Evolutionary conservation across 2,329 filamentous ascomycete genomes (phyloP), one percentile per base, ranked within the genome.

Genomic region (Metarhizium sp.): DNA sequence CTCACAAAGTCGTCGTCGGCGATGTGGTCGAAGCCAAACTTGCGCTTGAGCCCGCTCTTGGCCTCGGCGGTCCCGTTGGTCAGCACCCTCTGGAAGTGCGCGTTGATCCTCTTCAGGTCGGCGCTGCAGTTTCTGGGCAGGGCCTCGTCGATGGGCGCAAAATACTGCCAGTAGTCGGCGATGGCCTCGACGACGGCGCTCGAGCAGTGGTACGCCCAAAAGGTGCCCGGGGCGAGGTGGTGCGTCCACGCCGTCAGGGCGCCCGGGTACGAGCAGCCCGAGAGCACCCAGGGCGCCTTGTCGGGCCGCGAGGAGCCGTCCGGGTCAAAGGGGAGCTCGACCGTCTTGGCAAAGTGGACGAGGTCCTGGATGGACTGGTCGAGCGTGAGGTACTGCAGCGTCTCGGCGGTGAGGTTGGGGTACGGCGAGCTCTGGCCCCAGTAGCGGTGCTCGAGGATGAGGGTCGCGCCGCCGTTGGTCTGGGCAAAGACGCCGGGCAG

Each of bases 391-490:
- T 91, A 91, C 3, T 87, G 82, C 58, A 94, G 71, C 60, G 79
- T 89, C 64, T 86, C 74, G 0, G 82, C 86, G 62, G 71, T 75
- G 54, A 91, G 75, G 63, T 88, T 78, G 2, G 75, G 66, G 0
- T 79, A 79, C 0, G 88, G 88, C 53, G 85, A 84, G 64, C 86
- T 90, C 14, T 76, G 76, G 55, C 90, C 90, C 66, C 91, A 95
- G 75, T 92, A 95, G 51, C 90, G 82, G 66, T 94, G 89, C 71
- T 94, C 90, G 2, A 94, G 76, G 51, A 92, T 79, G 8, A 95
- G 84, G 8, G 83, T 87, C 20, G 92, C 73, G 2, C 88, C 90
- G 58, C 83, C 74, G 0, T 85, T 86, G 1, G 83, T 84, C 61
- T 85, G 73, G 2, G 84, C 80, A 18, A 92, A 76, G 59, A 87